Evolutionary conservation across 2,329 filamentous ascomycete genomes (phyloP).

Genomic region (Leptographium galeiforme): DNA sequence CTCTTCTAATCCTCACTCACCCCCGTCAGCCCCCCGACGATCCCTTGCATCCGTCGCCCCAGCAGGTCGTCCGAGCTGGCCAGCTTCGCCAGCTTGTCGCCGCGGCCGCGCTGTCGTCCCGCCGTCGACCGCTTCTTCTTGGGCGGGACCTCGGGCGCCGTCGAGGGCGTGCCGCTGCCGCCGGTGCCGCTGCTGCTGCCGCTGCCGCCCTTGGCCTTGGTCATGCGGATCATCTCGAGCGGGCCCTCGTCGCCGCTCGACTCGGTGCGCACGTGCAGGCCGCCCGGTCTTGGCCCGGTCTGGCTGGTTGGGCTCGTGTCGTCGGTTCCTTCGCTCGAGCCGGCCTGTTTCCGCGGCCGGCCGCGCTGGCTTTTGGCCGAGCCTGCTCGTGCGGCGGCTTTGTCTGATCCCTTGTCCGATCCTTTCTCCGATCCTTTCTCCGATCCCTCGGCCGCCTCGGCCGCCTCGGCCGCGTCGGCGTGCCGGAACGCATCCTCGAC

Average conservation of each 20-base stretch:
- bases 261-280: slow-evolving; percentile 32
- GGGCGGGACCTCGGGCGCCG: background rate
- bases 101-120: slow-evolving; percentile 16
- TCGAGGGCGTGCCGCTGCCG: background rate
- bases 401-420: background rate
- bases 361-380: background rate
- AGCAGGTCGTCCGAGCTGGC: slow-evolving; percentile 45
- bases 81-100: slow-evolving; percentile 33
- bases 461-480: slow-evolving; percentile 26
- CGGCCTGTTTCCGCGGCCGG: too few species aligned
- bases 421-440: background rate
- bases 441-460: background rate
- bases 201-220: slow-evolving; percentile 19
- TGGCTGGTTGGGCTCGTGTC: background rate
- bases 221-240: slow-evolving; percentile 66
- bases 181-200: background rate
- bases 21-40: slow-evolving; percentile 40
- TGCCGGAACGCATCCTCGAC: slow-evolving; percentile 61
- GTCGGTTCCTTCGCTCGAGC: background rate
- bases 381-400: background rate
- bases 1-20: slow-evolving; percentile 23
- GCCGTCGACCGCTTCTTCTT: background rate
- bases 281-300: background rate
- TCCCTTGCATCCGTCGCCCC: slow-evolving; percentile 42
- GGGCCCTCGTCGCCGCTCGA: slow-evolving; percentile 66